Percentiles rank a stretch among this genome's conserved stretches.
These are phyloP conservation scores for Bruguiera parviflora DNA, from an alignment of 345 rosid species.

Conservation along the genomic window DNA sequence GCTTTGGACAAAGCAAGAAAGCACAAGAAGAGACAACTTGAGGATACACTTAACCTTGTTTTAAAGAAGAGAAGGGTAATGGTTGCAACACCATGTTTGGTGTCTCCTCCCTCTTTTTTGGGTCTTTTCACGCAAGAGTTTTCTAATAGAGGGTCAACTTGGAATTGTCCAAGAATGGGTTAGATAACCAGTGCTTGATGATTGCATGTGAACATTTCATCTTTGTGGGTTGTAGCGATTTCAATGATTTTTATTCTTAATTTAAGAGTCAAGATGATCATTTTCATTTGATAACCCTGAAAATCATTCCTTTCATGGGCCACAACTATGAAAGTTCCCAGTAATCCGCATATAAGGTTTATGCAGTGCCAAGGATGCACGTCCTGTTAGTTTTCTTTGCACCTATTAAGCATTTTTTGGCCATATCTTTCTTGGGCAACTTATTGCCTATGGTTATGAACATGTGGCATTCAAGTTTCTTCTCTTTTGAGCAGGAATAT, in stretches of 20 bases:
- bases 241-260: too few relatives aligned
- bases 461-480: neutral
- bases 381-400: too few relatives aligned
- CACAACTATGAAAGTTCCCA: too few relatives aligned
- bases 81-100: neutral
- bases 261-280: too few relatives aligned
- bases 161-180: constrained; percentile 2
- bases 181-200: neutral
- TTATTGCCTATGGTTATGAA: neutral
- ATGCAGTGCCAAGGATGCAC: too few relatives aligned
- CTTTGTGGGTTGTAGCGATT: too few relatives aligned
- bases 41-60: constrained; percentile 91
- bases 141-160: constrained; percentile 1
- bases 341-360: too few relatives aligned
- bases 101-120: neutral
- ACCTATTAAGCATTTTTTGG: too few relatives aligned
- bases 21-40: constrained; percentile 97
- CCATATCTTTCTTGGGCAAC: neutral
- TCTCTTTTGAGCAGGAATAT: constrained; percentile 52
- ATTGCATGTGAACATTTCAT: neutral
- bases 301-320: too few relatives aligned
- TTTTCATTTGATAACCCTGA: too few relatives aligned
- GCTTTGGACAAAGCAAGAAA: constrained; percentile 99
- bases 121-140: neutral
- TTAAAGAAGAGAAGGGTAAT: constrained; percentile 86